phyloP scores from a whole-genome alignment of 345 rosid species.

The Eucalyptus erythrocorys region DNA sequence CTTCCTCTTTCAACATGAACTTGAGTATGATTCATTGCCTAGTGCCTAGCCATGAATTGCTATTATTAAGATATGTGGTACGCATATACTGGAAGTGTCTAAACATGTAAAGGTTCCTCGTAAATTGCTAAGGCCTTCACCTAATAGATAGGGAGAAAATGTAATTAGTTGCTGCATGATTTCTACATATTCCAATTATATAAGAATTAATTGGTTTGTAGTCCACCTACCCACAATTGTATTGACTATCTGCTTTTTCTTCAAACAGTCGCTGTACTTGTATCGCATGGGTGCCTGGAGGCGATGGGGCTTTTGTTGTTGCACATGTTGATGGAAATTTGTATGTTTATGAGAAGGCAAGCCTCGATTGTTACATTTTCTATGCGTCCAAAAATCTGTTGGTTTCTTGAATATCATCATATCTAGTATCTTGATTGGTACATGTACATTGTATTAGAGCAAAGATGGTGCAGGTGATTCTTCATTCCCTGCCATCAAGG shows the following conservation, averaged over 20 bases:
- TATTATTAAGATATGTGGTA: background rate
- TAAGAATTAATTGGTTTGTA: background rate
- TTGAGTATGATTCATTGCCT: background rate
- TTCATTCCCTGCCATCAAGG: constrained; percentile 88
- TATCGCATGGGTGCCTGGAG: constrained; percentile 93
- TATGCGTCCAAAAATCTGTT: background rate
- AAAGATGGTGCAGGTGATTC: constrained; percentile 93
- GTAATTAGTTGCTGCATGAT: background rate
- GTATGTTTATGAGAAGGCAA: constrained; percentile 95
- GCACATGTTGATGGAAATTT: constrained; percentile 98
- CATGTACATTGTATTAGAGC: constrained; percentile 24
- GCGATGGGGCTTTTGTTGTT: constrained; percentile 89
- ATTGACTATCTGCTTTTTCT: background rate
- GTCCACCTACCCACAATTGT: background rate
- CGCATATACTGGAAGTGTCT: background rate
- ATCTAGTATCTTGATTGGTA: background rate
- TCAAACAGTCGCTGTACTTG: constrained; percentile 80
- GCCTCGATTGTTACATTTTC: constrained; percentile 1
- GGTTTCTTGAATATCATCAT: background rate
- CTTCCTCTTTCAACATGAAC: background rate
- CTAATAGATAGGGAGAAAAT: background rate
- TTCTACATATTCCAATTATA: background rate
- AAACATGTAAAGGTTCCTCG: background rate
- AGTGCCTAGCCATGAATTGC: background rate
- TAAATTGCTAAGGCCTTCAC: background rate